These are phyloP conservation scores for Trichoderma asperellum DNA, from an alignment of 2,329 filamentous ascomycete genomes.

Conservation along the genomic window DNA sequence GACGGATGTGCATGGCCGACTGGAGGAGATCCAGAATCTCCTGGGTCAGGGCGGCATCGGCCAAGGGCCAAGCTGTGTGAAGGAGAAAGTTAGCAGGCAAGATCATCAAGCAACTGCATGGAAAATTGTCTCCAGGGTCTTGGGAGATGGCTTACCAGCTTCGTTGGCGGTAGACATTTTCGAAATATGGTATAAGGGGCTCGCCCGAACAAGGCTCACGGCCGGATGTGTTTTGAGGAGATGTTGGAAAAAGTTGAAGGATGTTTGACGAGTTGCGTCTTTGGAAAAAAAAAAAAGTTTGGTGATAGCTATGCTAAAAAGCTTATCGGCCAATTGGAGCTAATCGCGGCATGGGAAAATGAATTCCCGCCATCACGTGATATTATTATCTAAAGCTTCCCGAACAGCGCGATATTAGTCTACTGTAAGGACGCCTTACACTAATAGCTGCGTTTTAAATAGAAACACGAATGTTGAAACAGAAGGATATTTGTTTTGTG, in stretches of 20 bases:
- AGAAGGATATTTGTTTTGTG: background rate
- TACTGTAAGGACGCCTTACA: too few relatives aligned
- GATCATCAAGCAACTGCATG: background rate
- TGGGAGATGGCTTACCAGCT: conserved; percentile 11
- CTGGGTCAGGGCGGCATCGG: conserved; percentile 74
- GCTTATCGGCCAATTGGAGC: conserved; percentile 13
- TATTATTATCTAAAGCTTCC: background rate
- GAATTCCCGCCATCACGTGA: background rate
- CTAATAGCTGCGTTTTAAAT: background rate
- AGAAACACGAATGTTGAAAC: background rate
- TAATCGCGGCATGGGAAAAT: background rate
- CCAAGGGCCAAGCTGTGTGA: conserved; percentile 67
- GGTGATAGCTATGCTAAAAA: conserved; percentile 15
- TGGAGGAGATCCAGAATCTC: conserved; percentile 83
- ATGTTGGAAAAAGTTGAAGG: conserved; percentile 30
- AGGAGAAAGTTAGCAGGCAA: conserved; percentile 32
- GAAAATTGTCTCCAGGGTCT: background rate
- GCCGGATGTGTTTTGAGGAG: conserved; percentile 42
- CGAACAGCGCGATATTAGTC: too few relatives aligned
- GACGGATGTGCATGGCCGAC: conserved; percentile 66
- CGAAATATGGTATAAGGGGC: conserved; percentile 34
- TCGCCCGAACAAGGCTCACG: conserved; percentile 58
- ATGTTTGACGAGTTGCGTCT: conserved; percentile 10
- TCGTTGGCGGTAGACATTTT: conserved; percentile 27
- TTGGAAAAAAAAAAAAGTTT: conserved; percentile 23